phyloP scores from a whole-genome alignment of 2,329 filamentous ascomycete genomes.

The Colletotrichum sojae region DNA sequence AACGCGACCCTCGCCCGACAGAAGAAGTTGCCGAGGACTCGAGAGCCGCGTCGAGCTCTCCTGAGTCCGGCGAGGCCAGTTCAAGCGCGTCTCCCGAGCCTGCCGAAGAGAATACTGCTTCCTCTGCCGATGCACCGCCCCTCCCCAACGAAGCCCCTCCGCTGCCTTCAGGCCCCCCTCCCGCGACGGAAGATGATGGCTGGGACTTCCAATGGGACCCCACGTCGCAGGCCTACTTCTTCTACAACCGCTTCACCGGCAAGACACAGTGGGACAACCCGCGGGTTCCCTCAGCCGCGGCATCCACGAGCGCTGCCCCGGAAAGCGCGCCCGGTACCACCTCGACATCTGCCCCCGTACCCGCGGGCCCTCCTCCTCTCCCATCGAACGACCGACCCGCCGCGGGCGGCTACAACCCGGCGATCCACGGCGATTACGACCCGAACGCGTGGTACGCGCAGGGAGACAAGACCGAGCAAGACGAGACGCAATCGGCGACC shows the following conservation, averaged over 20 bases:
- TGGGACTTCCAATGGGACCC: conserved; percentile 88
- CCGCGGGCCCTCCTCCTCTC: conserved; percentile 49
- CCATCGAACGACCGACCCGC: conserved; percentile 57
- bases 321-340: conserved; percentile 42
- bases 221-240: conserved; percentile 80
- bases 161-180: conserved; percentile 58
- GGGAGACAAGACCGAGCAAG: conserved; percentile 62
- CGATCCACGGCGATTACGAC: conserved; percentile 97
- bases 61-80: conserved; percentile 40
- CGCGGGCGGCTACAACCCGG: conserved; percentile 90
- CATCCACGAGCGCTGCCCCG: conserved; percentile 38
- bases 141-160: conserved; percentile 57
- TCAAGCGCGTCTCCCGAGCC: conserved; percentile 26
- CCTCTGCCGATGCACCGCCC: conserved; percentile 49
- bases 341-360: conserved; percentile 44
- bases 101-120: conserved; percentile 30
- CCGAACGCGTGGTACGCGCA: conserved; percentile 95
- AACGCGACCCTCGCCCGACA: conserved; percentile 1
- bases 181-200: conserved; percentile 76
- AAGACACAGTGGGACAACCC: conserved; percentile 90
- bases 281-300: conserved; percentile 69
- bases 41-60: conserved; percentile 31
- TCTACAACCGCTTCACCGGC: conserved; percentile 85
- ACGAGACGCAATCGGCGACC: conserved; percentile 48
- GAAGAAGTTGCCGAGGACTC: conserved; percentile 11